Base-by-base conservation (phyloP, 495 filamentous ascomycete genomes). In the Xylaria castorea region DNA sequence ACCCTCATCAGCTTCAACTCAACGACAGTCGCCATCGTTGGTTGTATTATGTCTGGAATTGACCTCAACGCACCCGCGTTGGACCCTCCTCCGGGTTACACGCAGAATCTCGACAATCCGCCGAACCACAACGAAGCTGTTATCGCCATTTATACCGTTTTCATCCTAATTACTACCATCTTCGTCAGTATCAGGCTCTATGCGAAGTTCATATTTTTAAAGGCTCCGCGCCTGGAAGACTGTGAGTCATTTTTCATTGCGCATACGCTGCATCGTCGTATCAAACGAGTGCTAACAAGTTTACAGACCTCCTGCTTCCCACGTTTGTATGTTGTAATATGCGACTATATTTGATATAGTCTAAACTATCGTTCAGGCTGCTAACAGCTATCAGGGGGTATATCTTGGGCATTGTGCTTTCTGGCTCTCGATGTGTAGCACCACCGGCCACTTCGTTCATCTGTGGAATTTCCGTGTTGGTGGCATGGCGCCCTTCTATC, bases 101-200 rank as follows among this genome's bases (percentile, higher is more conserved):
- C 75, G 46, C 77, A 70, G 32, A 75, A 81, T 51, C 74, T 82
- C 38, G 75, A 79, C 38, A 76, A 80, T 58, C 80, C 81, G n/a
- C 74, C 79, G 3, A 81, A 78, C 65, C 38, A 64, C 4, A 82
- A 81, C 51, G 69, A 34, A 12, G 58, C 77, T 7, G 77, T 77
- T 5, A 76, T 75, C 68, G 75, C 66, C 44, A 72, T 82, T 16
- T 58, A 70, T 53, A 66, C 68, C 14, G 32, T 64, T 2, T 75
- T 70, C 42, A 70, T 74, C 34, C 38, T 72, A 20, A 60, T 79
- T n/a, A 66, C 71, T 32, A 73, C 74, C 3, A 36, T 74, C 3
- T 77, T 72, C 40, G 61, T 71, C 58, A 42, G 67, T 11, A 44
- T 77, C 22, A 70, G 76, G 20, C 25, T 58, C 16, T 79, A 77